Percentiles rank a stretch among this genome's conserved stretches.
These are phyloP conservation scores for Populus trichocarpa DNA, from an alignment of 441 rosid species.

Conservation along the genomic window DNA sequence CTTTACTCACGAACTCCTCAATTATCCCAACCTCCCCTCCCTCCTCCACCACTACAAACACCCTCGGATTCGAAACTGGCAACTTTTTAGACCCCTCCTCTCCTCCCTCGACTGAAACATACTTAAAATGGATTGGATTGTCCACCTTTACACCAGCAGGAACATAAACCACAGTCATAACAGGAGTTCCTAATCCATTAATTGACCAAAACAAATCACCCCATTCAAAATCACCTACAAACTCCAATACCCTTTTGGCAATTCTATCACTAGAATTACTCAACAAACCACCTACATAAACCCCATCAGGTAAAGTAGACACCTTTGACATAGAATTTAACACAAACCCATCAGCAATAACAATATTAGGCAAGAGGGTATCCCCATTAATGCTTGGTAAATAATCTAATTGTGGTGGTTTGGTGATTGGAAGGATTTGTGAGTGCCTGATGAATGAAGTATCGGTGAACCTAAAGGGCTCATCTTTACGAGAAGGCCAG, in stretches of 20 bases:
- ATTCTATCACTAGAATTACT: constrained; percentile 36
- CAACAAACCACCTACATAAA: constrained; percentile 64
- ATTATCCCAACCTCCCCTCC: constrained; percentile 76
- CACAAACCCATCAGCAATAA: constrained; percentile 66
- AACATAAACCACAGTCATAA: constrained; percentile 73
- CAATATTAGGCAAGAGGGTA: constrained; percentile 41
- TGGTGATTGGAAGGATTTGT: constrained; percentile 54
- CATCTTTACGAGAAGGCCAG: constrained; percentile 90
- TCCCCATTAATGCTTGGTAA: constrained; percentile 30
- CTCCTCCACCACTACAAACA: constrained; percentile 73
- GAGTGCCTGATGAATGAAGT: constrained; percentile 63
- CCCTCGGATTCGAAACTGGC: constrained; percentile 85
- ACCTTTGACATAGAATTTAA: constrained; percentile 40
- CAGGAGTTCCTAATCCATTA: constrained; percentile 85
- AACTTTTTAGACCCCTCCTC: constrained; percentile 49
- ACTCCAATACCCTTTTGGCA: constrained; percentile 41
- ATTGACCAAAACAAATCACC: constrained; percentile 88
- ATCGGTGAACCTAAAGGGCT: constrained; percentile 80
- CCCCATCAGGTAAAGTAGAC: constrained; percentile 62
- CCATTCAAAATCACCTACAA: constrained; percentile 48
- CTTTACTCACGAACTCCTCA: constrained; percentile 63
- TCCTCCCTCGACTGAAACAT: constrained; percentile 56
- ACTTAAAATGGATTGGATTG: constrained; percentile 63
- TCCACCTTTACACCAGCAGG: constrained; percentile 68
- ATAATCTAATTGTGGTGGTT: constrained; percentile 32